Base-by-base conservation (phyloP, 2,329 filamentous ascomycete genomes). In the Orbilia quercus region DNA sequence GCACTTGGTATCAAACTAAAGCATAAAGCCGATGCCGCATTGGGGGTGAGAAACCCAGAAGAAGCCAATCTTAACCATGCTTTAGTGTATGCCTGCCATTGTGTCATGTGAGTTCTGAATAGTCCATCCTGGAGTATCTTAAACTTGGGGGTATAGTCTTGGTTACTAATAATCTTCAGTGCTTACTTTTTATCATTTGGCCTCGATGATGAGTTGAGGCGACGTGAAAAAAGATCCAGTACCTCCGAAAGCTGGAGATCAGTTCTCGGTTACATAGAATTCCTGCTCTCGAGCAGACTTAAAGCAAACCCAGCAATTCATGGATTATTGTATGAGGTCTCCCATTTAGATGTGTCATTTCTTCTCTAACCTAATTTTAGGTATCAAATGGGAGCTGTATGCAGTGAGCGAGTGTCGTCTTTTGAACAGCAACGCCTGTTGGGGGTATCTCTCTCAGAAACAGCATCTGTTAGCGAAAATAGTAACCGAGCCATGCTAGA, bases 131-230 rank as follows among this genome's bases (percentile, higher is more conserved):
- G 4, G 9, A 31, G 7, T 6, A 23, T n/a, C 36, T 40, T 31
- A 5, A 31, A 31, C 28, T 31, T 31, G 28, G 28, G 4, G 28
- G 28, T 31, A 9, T 31, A 31, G 6, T 25, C 1, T 22, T 28
- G 5, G n/a, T n/a, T 31, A 31, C 5, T 18, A n/a, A 16, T 4
- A 16, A 7, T 23, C 5, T 23, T n/a, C 53, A 74, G 70, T 18
- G 55, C 70, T 11, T 74, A 74, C 38, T 67, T 74, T 44, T 40
- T 74, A 16, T 66, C 70, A 2, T 74, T 74, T 22, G 70, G 70
- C 5, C 70, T 74, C 9, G 70, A 74, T 4, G 70, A 74, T 28
- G 70, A 74, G 18, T 7, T 67, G 6, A 47, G 70, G 23, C 40
- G 62, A 12, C 40, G 62, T 14, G 70, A 74, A 20, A 74, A 67